Evolutionary conservation across 305 asterid species (phyloP).

Genomic region (Lippia alba): DNA sequence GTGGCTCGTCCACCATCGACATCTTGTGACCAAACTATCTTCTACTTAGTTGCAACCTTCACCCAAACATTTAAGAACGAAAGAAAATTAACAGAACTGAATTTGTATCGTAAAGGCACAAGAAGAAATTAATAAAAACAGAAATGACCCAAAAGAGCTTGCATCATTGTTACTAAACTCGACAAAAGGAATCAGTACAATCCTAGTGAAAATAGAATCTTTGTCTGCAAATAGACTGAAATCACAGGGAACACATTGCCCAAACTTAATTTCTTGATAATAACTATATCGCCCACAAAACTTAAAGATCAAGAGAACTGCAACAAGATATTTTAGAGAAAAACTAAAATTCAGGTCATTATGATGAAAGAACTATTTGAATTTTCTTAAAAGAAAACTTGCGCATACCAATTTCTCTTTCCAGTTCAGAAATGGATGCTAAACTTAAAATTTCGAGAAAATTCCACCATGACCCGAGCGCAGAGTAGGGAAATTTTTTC

Average conservation of each 20-base stretch:
- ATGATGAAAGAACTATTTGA: slow-evolving; percentile 3
- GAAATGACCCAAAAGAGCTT: background rate
- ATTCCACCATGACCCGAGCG: slow-evolving; percentile 3
- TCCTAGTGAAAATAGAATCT: slow-evolving; percentile 7
- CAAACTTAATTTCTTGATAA: background rate
- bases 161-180: slow-evolving; percentile 7
- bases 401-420: slow-evolving; percentile 17
- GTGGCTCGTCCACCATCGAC: slow-evolving; percentile 93
- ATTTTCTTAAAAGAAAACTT: background rate
- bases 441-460: background rate
- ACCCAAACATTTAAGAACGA: slow-evolving; percentile 26
- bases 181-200: slow-evolving; percentile 4
- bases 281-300: background rate
- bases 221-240: slow-evolving; percentile 13
- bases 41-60: slow-evolving; percentile 24
- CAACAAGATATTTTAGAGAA: slow-evolving; percentile 1
- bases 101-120: slow-evolving; percentile 12
- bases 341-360: slow-evolving; percentile 13
- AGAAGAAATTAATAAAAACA: slow-evolving; percentile 1
- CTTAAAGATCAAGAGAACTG: slow-evolving; percentile 13
- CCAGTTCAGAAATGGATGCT: slow-evolving; percentile 14
- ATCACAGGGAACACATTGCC: slow-evolving; percentile 19
- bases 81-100: slow-evolving; percentile 7
- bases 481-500: slow-evolving; percentile 13
- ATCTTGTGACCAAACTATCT: slow-evolving; percentile 42